Percentiles rank a stretch among this genome's conserved stretches.
phyloP scores from a whole-genome alignment of 208 protist species.

The Angomonas ambiguus region DNA sequence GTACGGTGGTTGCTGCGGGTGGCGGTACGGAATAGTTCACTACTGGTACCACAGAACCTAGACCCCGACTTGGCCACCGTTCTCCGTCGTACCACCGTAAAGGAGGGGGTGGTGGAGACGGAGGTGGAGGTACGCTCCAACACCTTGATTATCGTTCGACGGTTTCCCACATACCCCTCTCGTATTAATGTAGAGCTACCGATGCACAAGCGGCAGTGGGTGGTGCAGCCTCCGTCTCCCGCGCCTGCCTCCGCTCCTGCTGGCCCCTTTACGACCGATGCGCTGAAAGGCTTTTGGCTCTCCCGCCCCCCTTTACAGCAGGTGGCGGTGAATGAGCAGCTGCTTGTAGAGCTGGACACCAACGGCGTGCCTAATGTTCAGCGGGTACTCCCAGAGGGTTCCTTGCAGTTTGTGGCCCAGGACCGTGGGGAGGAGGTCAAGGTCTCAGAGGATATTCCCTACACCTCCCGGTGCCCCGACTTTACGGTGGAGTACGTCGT shows the following conservation, averaged over 20 bases:
- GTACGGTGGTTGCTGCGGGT: conserved; percentile 49
- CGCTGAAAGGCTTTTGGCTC: conserved; percentile 40
- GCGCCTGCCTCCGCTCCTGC: not conserved
- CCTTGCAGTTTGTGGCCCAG: conserved; percentile 66
- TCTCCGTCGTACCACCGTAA: not conserved
- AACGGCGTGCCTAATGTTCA: conserved; percentile 61
- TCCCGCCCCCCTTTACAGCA: conserved; percentile 33
- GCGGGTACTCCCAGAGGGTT: conserved; percentile 42
- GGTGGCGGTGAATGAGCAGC: conserved; percentile 48
- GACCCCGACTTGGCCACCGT: conserved; percentile 40
- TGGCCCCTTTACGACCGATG: conserved; percentile 6
- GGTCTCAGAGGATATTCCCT: conserved; percentile 23
- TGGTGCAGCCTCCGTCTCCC: conserved; percentile 38
- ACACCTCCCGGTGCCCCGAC: conserved; percentile 64
- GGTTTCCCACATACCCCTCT: conserved; percentile 39
- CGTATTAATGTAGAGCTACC: conserved; percentile 45
- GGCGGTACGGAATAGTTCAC: conserved; percentile 22
- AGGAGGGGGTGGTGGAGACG: not conserved
- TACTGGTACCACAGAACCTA: conserved; percentile 34
- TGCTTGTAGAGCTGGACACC: conserved; percentile 48
- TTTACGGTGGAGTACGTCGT: conserved; percentile 49
- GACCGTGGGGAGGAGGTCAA: conserved; percentile 54
- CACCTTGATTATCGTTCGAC: conserved; percentile 55
- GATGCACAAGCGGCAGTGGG: conserved; percentile 57
- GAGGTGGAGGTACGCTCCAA: conserved; percentile 51